Conservation (phyloP, 2,329 filamentous ascomycete species). For the Dactylellina parvicollis region DNA sequence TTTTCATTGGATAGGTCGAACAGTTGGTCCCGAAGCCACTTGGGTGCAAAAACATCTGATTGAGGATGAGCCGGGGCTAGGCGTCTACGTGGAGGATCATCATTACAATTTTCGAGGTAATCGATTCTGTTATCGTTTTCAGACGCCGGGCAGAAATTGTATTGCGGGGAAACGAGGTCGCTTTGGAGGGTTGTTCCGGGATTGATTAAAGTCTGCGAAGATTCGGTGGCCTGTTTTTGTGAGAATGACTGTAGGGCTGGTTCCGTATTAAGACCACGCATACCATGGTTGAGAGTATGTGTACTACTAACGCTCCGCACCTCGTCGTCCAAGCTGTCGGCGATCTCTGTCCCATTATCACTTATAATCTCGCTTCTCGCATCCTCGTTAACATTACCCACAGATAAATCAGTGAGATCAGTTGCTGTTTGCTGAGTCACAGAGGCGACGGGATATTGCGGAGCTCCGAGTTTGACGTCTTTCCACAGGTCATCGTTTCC, state of each 20-base stretch:
- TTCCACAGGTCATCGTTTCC: constrained; percentile 39
- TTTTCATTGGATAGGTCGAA: not conserved
- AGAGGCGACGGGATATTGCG: constrained; percentile 29
- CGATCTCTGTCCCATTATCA: constrained; percentile 11
- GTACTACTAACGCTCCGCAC: constrained; percentile 38
- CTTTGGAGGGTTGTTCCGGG: not conserved
- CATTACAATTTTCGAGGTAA: not conserved
- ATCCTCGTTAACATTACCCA: constrained; percentile 11
- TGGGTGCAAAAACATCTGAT: constrained; percentile 7
- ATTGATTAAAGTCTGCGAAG: not conserved
- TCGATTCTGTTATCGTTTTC: not conserved
- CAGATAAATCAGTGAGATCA: not conserved
- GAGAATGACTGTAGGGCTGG: not conserved
- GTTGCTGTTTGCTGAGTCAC: constrained; percentile 34
- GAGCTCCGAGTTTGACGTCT: constrained; percentile 41
- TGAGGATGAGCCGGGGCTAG: not conserved
- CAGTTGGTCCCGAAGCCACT: constrained; percentile 22
- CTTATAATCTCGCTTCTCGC: constrained; percentile 36
- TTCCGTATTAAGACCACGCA: constrained; percentile 14
- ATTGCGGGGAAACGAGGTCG: not conserved
- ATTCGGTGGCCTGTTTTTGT: not conserved
- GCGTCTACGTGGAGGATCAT: not conserved
- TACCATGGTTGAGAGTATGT: constrained; percentile 24
- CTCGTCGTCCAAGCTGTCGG: not conserved
- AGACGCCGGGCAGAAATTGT: not conserved